phyloP scores from a whole-genome alignment of 805 yeast genomes.

The Geotrichum ghanense region DNA sequence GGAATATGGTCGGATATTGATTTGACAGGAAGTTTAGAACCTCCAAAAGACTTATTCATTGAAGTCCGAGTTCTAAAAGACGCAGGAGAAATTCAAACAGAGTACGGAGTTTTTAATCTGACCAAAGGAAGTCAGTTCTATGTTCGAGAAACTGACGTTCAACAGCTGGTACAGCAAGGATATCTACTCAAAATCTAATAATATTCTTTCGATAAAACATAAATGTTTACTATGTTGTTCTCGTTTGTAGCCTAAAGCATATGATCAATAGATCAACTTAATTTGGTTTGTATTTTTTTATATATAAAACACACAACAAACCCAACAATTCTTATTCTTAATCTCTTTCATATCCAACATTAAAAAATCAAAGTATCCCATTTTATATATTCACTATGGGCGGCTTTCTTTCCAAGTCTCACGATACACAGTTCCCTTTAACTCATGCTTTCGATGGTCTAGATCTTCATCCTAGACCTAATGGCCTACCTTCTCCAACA shows the following conservation, averaged over 20 bases:
- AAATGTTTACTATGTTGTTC: not conserved
- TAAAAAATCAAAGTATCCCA: no score
- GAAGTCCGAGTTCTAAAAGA: constrained; percentile 89
- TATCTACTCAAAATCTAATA: constrained; percentile 60
- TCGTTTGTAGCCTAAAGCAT: no score
- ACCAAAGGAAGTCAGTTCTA: constrained; percentile 91
- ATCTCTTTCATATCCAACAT: no score
- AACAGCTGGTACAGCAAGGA: constrained; percentile 87
- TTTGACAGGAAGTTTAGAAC: constrained; percentile 76
- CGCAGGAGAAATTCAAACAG: constrained; percentile 96
- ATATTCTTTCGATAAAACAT: not conserved
- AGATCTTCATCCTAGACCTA: not conserved
- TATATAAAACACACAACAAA: no score
- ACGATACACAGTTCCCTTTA: not conserved
- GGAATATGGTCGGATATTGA: constrained; percentile 76
- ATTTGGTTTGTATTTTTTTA: no score
- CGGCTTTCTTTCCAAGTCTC: not conserved
- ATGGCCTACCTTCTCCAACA: constrained; percentile 6
- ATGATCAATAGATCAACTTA: no score
- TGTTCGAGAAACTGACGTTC: constrained; percentile 90
- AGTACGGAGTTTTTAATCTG: constrained; percentile 87
- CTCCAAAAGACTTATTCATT: constrained; percentile 84
- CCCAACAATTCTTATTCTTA: no score
- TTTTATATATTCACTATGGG: not conserved
- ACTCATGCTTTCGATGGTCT: not conserved